Base-by-base conservation (phyloP, 306 rosid genomes). In the Glycine soja region DNA sequence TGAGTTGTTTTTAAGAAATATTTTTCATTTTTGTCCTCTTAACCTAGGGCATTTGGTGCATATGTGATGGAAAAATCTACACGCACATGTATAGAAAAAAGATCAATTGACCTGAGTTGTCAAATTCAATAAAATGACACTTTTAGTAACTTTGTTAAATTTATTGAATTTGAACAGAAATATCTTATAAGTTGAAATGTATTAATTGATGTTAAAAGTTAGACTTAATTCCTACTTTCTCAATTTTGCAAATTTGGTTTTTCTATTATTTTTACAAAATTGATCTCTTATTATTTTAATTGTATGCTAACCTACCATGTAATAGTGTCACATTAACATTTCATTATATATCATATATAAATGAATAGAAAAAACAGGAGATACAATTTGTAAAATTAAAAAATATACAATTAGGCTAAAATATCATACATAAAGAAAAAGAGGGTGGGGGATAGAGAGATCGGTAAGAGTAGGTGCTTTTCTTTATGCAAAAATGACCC, bases 401-500 rank as follows among this genome's bases (percentile, higher is more conserved):
- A 50, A 50, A 50, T 4, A 11, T 12, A 12, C 1, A 50, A 12
- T 12, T 3, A 50, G 4, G 1, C 8, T 4, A 3, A 52, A 52
- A 52, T 13, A 53, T 53, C 40, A 56, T 54, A 56, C 38, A 4
- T 38, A 38, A 1, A 59, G 43, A 8, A 5, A 36, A 18, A 13
- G 47, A 8, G 13, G 11, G 32, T 0, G 32, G 2, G 62, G 7
- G 10, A 9, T 16, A 15, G 59, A 64, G 52, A n/a, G 64, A 10
- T 24, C 9, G 57, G 65, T 18, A 72, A 43, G 19, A 13, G 34
- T 70, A 6, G 65, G 62, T 64, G 19, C 50, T 70, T 85, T 80
- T 45, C 32, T 34, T 70, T 65, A 63, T 63, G 70, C 59, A 80
- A 76, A 24, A 80, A 51, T 71, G 68, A 58, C 75, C 78, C 57